Percentiles rank a stretch among this genome's conserved stretches.
Evolutionary conservation across 2,329 filamentous ascomycete genomes (phyloP).

Genomic region (Raffaelea ambrosiae): DNA sequence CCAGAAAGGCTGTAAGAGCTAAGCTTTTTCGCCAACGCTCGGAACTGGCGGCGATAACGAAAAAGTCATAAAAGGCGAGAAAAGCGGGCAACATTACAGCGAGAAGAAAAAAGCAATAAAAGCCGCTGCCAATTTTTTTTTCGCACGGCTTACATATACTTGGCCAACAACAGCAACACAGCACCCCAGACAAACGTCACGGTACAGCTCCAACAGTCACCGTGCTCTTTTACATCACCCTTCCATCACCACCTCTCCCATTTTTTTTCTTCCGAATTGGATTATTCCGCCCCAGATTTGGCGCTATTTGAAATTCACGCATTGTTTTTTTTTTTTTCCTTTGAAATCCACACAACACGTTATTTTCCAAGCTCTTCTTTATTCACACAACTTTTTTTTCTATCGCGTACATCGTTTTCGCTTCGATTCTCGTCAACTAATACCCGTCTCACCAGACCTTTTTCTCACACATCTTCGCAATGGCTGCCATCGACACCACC

Average conservation of each 20-base stretch:
- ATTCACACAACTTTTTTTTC: no score
- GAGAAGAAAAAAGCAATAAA: conserved; percentile 8
- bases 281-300: neutral
- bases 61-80: conserved; percentile 5
- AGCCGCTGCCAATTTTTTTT: neutral
- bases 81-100: neutral
- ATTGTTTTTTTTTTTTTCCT: neutral
- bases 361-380: no score
- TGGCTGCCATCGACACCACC: conserved; percentile 24
- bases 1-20: conserved; percentile 8
- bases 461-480: conserved; percentile 16
- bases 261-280: no score
- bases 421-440: neutral
- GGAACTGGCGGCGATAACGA: conserved; percentile 15
- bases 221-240: no score
- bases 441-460: neutral
- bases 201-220: no score
- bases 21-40: conserved; percentile 10
- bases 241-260: no score
- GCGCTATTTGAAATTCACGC: no score
- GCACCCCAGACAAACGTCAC: conserved; percentile 7
- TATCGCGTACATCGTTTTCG: neutral
- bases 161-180: no score
- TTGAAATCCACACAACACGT: neutral
- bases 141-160: neutral